Evolutionary conservation across 768 basidiomycete species (phyloP), one percentile per base, ranked within the genome.

Genomic region (Suillus subluteus): DNA sequence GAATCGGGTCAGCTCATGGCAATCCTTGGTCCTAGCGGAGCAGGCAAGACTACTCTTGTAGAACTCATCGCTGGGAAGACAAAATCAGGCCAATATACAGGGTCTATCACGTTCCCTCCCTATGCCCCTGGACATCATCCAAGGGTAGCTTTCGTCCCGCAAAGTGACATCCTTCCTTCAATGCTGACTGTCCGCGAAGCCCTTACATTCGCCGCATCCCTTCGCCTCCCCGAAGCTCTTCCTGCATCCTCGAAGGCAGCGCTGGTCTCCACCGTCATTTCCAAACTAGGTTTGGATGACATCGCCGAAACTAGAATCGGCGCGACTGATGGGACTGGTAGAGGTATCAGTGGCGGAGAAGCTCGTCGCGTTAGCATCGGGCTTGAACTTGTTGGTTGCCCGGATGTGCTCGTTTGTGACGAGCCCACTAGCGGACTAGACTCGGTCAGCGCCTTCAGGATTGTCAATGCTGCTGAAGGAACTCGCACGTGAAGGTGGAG

Each of bases 311-410:
- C 86, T 3, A 81, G 91, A 64, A 96, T 98, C 46, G 88, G 78
- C 4, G 76, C 87, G 18, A 84, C 85, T 5, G 88, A 89, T 12
- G 86, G 88, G 6, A 89, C 91, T 68, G 82, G 86, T 23, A 83
- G 95, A 58, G 96, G 94, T 0, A 95, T 98, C 62, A 93, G 91
- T 71, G 96, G 96, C 13, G 96, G 96, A 12, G 95, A 98, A 77
- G 92, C 93, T 83, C 85, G 96, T 56, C 82, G 96, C 61, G 92
- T 98, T 6, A 94, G 91, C 66, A 96, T 98, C 67, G 96, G 95
- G 6, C 79, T 96, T 44, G 96, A 97, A 79, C 83, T 98, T 12
- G 89, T 97, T 58, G 90, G 93, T 0, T 84, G 85, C 48, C 96
- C 96, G 0, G 93, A 95, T 73, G 82, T 98, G 13, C 77, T 98